phyloP scores from a whole-genome alignment of 1,284 basidiomycete species.

The Hortiboletus rubellus region DNA sequence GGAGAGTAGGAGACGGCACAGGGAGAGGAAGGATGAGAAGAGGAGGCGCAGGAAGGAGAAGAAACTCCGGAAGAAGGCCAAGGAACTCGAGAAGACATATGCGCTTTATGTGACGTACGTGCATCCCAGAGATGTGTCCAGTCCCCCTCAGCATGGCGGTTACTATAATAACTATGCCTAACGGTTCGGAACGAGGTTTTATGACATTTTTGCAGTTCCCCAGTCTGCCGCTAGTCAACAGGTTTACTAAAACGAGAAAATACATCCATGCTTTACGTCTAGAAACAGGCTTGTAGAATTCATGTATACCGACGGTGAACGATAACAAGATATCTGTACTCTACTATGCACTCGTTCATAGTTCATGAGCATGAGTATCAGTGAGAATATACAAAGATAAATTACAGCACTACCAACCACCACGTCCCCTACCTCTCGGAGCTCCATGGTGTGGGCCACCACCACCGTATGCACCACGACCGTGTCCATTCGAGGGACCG shows the following conservation, averaged over 20 bases:
- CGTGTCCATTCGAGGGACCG: conserved; percentile 46
- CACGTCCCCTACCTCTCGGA: conserved; percentile 42
- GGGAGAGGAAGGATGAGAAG: conserved; percentile 56
- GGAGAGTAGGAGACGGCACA: conserved; percentile 50
- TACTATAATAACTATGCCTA: conserved; percentile 35
- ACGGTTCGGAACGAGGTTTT: neutral
- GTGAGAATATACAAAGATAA: conserved; percentile 35
- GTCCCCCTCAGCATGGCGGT: conserved; percentile 16
- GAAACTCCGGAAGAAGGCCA: conserved; percentile 57
- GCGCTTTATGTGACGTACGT: conserved; percentile 59
- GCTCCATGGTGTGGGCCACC: conserved; percentile 26
- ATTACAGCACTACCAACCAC: conserved; percentile 38
- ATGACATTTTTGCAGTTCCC: neutral
- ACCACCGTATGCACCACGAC: conserved; percentile 43
- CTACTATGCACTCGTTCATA: neutral
- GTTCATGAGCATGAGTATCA: conserved; percentile 2
- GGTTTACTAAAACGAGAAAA: conserved; percentile 1
- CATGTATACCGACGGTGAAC: conserved; percentile 23
- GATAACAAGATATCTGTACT: conserved; percentile 5
- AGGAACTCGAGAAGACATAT: conserved; percentile 60
- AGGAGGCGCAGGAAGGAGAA: conserved; percentile 61
- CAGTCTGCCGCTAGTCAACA: neutral
- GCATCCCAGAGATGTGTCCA: conserved; percentile 33
- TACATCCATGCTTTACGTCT: neutral
- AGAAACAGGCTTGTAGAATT: conserved; percentile 10